These are phyloP conservation scores for Helotiales sp. DNA, from an alignment of 2,329 filamentous ascomycete species.

Conservation along the genomic window DNA sequence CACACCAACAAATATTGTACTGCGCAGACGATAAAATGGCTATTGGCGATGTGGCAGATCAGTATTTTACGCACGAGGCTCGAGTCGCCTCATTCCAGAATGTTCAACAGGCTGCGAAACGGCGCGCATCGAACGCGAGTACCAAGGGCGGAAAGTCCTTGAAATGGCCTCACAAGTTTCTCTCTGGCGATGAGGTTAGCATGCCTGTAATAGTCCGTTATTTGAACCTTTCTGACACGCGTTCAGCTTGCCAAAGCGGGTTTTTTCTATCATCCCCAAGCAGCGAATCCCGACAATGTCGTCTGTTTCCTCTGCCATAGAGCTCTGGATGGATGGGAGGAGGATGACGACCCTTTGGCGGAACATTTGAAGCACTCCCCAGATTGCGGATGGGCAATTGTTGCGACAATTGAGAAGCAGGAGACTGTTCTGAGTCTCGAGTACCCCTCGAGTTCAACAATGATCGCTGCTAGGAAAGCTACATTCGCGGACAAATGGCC, in stretches of 20 bases:
- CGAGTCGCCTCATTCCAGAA: constrained; percentile 81
- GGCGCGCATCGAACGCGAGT: constrained; percentile 69
- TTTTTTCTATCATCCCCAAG: constrained; percentile 83
- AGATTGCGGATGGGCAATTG: constrained; percentile 86
- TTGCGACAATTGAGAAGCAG: constrained; percentile 64
- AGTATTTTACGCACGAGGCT: constrained; percentile 70
- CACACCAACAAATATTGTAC: background rate
- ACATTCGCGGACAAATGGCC: constrained; percentile 91
- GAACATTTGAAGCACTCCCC: constrained; percentile 87
- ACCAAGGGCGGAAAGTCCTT: constrained; percentile 61
- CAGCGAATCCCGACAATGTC: constrained; percentile 82
- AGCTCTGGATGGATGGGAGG: constrained; percentile 89
- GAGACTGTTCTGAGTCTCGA: constrained; percentile 67
- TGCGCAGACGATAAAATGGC: constrained; percentile 32
- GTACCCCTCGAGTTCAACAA: constrained; percentile 73
- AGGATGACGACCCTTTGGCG: constrained; percentile 77
- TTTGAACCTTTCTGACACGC: constrained; percentile 22
- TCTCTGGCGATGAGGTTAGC: constrained; percentile 66
- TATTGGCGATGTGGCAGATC: constrained; percentile 45
- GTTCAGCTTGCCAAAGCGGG: constrained; percentile 83
- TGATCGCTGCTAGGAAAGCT: constrained; percentile 77
- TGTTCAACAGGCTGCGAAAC: constrained; percentile 66
- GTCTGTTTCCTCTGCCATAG: constrained; percentile 87
- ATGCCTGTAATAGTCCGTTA: constrained; percentile 25
- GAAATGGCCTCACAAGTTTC: constrained; percentile 79